Percentiles rank a stretch among this genome's conserved stretches.
phyloP scores from a whole-genome alignment of 2,329 filamentous ascomycete species.

The Fusarium sp. region DNA sequence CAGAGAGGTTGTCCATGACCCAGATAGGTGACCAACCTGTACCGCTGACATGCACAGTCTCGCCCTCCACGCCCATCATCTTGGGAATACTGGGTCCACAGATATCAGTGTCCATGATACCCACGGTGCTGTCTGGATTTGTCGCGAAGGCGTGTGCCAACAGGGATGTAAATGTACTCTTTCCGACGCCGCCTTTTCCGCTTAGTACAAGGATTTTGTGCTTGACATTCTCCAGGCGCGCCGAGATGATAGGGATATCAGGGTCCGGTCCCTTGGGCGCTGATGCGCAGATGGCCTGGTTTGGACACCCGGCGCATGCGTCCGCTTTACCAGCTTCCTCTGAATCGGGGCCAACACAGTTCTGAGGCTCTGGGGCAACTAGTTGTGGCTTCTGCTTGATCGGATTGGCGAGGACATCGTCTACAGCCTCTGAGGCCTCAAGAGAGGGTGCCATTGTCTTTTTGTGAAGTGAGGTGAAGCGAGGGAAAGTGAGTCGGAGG shows the following conservation, averaged over 20 bases:
- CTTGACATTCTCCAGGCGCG: constrained; percentile 80
- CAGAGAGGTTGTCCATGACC: constrained; percentile 91
- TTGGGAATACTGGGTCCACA: constrained; percentile 96
- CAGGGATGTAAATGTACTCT: constrained; percentile 91
- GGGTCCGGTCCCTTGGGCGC: constrained; percentile 96
- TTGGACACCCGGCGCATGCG: constrained; percentile 93
- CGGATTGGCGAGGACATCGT: constrained; percentile 79
- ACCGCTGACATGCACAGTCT: constrained; percentile 91
- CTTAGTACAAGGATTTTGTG: constrained; percentile 95
- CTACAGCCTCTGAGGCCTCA: constrained; percentile 72
- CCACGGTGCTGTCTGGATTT: constrained; percentile 81
- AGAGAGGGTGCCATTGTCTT: constrained; percentile 80
- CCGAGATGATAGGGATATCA: constrained; percentile 88
- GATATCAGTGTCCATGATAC: constrained; percentile 98
- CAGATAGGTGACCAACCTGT: constrained; percentile 95
- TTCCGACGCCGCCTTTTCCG: constrained; percentile 96
- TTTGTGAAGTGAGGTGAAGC: not conserved
- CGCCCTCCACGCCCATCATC: constrained; percentile 96
- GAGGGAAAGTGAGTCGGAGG: not conserved
- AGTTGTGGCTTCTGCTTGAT: constrained; percentile 83
- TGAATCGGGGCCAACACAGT: constrained; percentile 92
- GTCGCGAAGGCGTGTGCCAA: constrained; percentile 89
- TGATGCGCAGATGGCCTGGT: constrained; percentile 93
- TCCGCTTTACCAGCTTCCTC: constrained; percentile 76
- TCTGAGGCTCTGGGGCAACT: constrained; percentile 94